phyloP scores from a whole-genome alignment of 2,329 filamentous ascomycete genomes.

The Claviceps quebecensis region DNA sequence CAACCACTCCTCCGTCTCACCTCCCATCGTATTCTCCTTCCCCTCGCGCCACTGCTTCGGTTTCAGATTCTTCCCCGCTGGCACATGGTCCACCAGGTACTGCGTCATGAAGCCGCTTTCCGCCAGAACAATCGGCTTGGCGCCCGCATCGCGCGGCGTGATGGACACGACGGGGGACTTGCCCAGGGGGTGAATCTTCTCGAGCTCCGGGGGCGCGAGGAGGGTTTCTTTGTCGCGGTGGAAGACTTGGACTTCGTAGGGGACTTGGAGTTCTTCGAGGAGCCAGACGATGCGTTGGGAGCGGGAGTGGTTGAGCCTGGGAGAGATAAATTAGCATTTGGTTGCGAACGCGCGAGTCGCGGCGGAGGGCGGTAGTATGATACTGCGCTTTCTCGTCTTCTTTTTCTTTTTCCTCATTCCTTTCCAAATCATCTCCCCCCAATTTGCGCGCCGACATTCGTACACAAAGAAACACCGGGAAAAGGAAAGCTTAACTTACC shows the following conservation, averaged over 20 bases:
- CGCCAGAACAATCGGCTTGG: constrained; percentile 48
- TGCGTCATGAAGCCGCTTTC: constrained; percentile 73
- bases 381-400: too few species aligned
- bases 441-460: neutral
- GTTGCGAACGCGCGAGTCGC: neutral
- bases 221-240: constrained; percentile 48
- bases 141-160: constrained; percentile 23
- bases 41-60: constrained; percentile 42
- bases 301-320: constrained; percentile 73
- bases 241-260: constrained; percentile 69
- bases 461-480: neutral
- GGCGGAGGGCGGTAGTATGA: too few species aligned
- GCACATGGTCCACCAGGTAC: constrained; percentile 59
- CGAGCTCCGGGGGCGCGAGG: constrained; percentile 63
- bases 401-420: neutral
- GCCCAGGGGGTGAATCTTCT: constrained; percentile 68
- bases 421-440: too few species aligned
- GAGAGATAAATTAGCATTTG: neutral
- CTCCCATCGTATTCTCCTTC: constrained; percentile 41
- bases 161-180: constrained; percentile 73
- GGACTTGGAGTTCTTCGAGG: constrained; percentile 64
- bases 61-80: constrained; percentile 30
- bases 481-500: constrained; percentile 27
- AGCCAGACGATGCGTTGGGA: constrained; percentile 77
- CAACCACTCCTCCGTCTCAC: constrained; percentile 47